Evolutionary conservation across 202 grass and related monocot species (phyloP), one percentile per base, ranked within the genome.

Genomic region (Carex arenaria): DNA sequence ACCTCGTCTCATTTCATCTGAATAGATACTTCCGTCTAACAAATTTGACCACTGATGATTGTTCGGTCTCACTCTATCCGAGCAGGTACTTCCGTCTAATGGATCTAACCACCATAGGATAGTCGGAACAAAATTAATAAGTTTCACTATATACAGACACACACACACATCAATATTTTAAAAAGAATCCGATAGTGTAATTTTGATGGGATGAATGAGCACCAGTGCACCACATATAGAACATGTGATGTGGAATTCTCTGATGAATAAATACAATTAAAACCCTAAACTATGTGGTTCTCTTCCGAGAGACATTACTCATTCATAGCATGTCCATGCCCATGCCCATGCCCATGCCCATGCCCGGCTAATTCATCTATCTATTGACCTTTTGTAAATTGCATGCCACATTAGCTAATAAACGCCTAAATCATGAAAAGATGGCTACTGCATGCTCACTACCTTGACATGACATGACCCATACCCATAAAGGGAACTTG

Each of bases 31-130:
- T 40, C 36, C 5, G 0, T 40, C 4, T 40, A 40, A 6, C 1
- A 0, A 5, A 1, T 40, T 5, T 40, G 36, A 0, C 4, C 5
- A 40, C 5, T 1, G 5, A 0, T 40, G 0, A 1, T 40, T 1
- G 4, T 5, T 40, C 36, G 5, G 1, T 5, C 36, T 40, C 36
- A 40, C 36, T 40, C 36, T 40, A 40, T 40, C 5, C 5, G 5
- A 40, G 36, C 5, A 40, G 36, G 0, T 40, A 5, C 36, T 40
- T 40, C 36, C 5, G 36, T 40, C 0, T 0, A 0, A 6, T 1
- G 36, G 5, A 40, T 40, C 36, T 40, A 5, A 5, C 5, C 36
- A 40, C 36, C n/a, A n/a, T n/a, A n/a, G n/a, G n/a, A n/a, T n/a
- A n/a, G n/a, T n/a, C n/a, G n/a, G n/a, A n/a, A n/a, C n/a, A n/a